Conservation (phyloP, 257 asterid species). For the Eucommia ulmoides region DNA sequence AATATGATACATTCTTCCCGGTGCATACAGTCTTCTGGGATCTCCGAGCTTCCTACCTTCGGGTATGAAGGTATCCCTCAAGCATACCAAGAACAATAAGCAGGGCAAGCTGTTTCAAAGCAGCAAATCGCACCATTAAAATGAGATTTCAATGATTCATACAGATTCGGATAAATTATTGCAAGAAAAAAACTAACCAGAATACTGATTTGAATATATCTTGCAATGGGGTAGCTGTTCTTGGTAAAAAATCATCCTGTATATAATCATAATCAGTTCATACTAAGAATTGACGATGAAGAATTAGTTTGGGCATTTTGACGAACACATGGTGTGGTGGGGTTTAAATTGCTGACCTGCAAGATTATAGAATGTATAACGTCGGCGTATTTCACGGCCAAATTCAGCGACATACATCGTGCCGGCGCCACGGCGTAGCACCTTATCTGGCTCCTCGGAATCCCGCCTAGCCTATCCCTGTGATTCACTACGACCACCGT, state of each 20-base stretch:
- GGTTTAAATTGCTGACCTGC: slow-evolving; percentile 41
- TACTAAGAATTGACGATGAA: background rate
- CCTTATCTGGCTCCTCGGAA: slow-evolving; percentile 52
- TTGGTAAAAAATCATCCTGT: slow-evolving; percentile 93
- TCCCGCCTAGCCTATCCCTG: slow-evolving; percentile 54
- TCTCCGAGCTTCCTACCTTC: slow-evolving; percentile 93
- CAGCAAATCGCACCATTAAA: slow-evolving; percentile 38
- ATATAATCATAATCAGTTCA: slow-evolving; percentile 9
- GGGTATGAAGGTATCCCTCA: slow-evolving; percentile 92
- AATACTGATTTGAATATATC: slow-evolving; percentile 83
- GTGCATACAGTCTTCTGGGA: slow-evolving; percentile 85
- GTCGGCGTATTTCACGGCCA: slow-evolving; percentile 92
- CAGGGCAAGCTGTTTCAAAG: slow-evolving; percentile 97
- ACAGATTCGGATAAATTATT: slow-evolving; percentile 4
- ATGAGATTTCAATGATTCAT: slow-evolving; percentile 13
- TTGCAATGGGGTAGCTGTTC: slow-evolving; percentile 92
- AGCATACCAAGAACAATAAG: slow-evolving; percentile 67
- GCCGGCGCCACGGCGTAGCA: slow-evolving; percentile 94
- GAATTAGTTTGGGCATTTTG: background rate
- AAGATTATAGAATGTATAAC: slow-evolving; percentile 62
- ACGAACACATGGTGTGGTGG: background rate
- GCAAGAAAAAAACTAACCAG: slow-evolving; percentile 48
- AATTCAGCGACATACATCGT: slow-evolving; percentile 86
- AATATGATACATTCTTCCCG: slow-evolving; percentile 92
- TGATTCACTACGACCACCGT: slow-evolving; percentile 68